Evolutionary conservation across 2,329 filamentous ascomycete genomes (phyloP).

Genomic region (Tolypocladium guangdongense): DNA sequence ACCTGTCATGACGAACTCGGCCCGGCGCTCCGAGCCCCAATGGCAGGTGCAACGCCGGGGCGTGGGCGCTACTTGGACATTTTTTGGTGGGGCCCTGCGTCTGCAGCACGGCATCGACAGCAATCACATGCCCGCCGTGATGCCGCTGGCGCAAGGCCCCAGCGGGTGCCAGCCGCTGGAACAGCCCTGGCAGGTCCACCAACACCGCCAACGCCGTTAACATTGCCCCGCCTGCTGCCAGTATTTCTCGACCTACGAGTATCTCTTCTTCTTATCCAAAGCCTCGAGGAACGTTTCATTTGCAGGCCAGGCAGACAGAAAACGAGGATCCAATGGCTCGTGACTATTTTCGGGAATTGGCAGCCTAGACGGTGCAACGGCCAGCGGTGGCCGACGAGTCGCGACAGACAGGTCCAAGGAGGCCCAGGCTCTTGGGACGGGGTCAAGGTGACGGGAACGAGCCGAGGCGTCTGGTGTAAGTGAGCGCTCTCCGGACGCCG

Average conservation of each 20-base stretch:
- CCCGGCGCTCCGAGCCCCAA: neutral
- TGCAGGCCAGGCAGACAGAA: neutral
- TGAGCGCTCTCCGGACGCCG: neutral
- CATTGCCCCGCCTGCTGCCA: neutral
- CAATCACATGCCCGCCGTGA: neutral
- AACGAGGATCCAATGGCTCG: neutral
- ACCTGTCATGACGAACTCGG: neutral
- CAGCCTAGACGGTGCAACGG: neutral
- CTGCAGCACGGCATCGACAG: neutral
- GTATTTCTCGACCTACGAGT: neutral
- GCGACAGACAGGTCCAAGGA: neutral
- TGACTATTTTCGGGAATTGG: neutral
- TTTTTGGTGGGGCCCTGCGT: slow-evolving; percentile 14
- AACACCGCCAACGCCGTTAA: too few relatives aligned
- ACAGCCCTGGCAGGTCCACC: neutral
- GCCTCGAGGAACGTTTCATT: neutral
- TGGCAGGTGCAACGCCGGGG: slow-evolving; percentile 11
- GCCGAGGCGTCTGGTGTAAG: neutral
- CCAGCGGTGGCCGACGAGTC: too few relatives aligned
- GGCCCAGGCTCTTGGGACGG: too few relatives aligned
- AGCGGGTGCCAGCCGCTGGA: neutral
- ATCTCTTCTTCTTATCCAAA: neutral
- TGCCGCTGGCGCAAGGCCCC: neutral
- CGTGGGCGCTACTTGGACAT: slow-evolving; percentile 20
- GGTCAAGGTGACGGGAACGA: neutral